Base-by-base conservation (phyloP, 2,329 filamentous ascomycete species). In the Dichotomopilus funicola region DNA sequence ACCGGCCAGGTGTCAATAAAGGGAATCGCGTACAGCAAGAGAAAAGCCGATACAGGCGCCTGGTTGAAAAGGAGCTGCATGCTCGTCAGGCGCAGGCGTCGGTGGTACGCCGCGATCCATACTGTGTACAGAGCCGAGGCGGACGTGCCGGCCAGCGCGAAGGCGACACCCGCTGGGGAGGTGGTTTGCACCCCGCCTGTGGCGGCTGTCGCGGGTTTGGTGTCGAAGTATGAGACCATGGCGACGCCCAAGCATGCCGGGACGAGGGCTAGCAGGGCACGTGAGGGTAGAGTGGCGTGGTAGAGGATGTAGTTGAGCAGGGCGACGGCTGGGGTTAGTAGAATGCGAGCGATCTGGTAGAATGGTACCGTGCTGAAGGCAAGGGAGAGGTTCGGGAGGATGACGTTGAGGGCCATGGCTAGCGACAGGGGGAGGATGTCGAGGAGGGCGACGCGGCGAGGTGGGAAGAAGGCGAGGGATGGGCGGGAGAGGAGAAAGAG, bases 11-110 rank as follows among this genome's bases (percentile, higher is more conserved):
- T 79, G 62, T 88, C 85, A 19, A 82, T 72, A 63, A 86, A 85
- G 0, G 83, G 84, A 58, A 87, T 85, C 38, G 80, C 77, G 62
- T 86, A 86, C 34, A 87, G 75, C 51, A 88, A 75, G 60, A 87
- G 68, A 57, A 85, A 75, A 1, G 80, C 78, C 27, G 82, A 81
- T 2, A 86, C 72, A 1, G 84, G 83, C 1, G 84, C 81, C 68
- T 87, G 84, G 68, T 86, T 87, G 70, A 82, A 81, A 9, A 88
- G 75, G 36, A 88, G 72, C 71, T 88, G 85, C 78, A 86, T 84
- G 69, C 82, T 86, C 61, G 78, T 80, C 72, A 87, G 82, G 58
- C 83, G 76, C 27, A 87, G 75, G 68, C 81, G 85, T 59, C 80
- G 78, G 67, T 86, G 82, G 65, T 83, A 87, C 64, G 77, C 79